Base-by-base conservation (phyloP, 108 stramenopile genomes). In the Fragilariopsis cylindrus region DNA sequence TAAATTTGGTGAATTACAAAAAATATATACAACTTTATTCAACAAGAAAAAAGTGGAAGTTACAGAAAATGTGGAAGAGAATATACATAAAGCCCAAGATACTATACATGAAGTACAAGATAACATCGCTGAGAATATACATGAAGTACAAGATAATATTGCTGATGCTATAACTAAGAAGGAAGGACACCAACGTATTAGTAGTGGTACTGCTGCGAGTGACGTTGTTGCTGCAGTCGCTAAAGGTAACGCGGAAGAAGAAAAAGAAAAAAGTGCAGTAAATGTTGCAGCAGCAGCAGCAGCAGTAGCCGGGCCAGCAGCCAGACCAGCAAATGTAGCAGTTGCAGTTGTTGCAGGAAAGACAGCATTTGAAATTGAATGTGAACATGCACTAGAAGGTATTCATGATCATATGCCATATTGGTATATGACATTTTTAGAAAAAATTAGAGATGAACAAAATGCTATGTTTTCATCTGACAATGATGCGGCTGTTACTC, bases 401-500 rank as follows among this genome's bases (percentile, higher is more conserved):
- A 70, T 70, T 42, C 48, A 42, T 13, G 55, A 70, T 16, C 70
- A 70, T 55, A 70, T 70, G 70, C 70, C 70, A 13, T 70, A 13
- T 42, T 70, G 70, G 70, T 70, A 70, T 18, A 18, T 70, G 55
- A 70, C 70, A 21, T n/a, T 41, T 9, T 6, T 70, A 15, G 55
- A 57, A 57, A 70, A 46, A 8, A 30, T 70, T 0, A 11, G n/a
- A 21, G 48, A 48, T 48, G 49, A 68, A 65, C 50, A 52, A 13
- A 13, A n/a, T n/a, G 13, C 50, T 13, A 13, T 52, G 50, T 52
- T 13, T 52, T 52, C 50, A 30, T 30, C 30, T 30, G 30, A 30
- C 30, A 30, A 30, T 30, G 30, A 30, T 30, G 30, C 30, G 30
- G 30, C 30, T 30, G 30, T 2, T 30, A 30, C 30, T 30, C 30